Evolutionary conservation across 2,329 filamentous ascomycete genomes (phyloP).

Genomic region (Fusarium goolgardi): DNA sequence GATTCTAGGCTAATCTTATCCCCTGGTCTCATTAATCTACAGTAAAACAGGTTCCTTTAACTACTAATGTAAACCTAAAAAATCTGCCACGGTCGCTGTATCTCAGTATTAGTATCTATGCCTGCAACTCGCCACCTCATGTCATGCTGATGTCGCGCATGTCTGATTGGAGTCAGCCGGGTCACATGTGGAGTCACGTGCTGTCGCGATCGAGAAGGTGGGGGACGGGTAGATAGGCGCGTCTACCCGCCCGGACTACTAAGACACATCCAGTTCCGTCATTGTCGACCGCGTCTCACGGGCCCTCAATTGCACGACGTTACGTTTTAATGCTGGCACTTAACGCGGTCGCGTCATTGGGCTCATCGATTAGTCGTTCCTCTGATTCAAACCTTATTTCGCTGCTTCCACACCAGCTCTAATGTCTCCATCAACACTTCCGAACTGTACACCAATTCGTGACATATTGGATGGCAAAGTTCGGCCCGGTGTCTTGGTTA

Average conservation of each 20-base stretch:
- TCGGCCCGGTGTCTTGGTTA: constrained; percentile 55
- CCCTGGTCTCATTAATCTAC: background rate
- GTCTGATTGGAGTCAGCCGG: background rate
- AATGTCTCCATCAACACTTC: constrained; percentile 35
- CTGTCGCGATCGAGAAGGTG: constrained; percentile 31
- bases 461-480: constrained; percentile 58
- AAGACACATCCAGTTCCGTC: background rate
- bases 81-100: background rate
- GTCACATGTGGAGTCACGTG: constrained; percentile 46
- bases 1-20: background rate
- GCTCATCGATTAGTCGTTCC: background rate
- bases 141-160: background rate
- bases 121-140: constrained; percentile 15
- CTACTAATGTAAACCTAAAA: background rate
- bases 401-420: constrained; percentile 8
- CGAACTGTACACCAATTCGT: constrained; percentile 50
- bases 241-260: constrained; percentile 3
- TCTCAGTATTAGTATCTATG: background rate
- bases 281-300: constrained; percentile 32
- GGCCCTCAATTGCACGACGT: constrained; percentile 15
- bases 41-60: background rate
- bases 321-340: background rate
- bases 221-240: constrained; percentile 26
- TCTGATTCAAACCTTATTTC: constrained; percentile 8
- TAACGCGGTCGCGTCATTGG: constrained; percentile 6